phyloP scores from a whole-genome alignment of 139 green algal species.

The Mychonastes homosphaera region DNA sequence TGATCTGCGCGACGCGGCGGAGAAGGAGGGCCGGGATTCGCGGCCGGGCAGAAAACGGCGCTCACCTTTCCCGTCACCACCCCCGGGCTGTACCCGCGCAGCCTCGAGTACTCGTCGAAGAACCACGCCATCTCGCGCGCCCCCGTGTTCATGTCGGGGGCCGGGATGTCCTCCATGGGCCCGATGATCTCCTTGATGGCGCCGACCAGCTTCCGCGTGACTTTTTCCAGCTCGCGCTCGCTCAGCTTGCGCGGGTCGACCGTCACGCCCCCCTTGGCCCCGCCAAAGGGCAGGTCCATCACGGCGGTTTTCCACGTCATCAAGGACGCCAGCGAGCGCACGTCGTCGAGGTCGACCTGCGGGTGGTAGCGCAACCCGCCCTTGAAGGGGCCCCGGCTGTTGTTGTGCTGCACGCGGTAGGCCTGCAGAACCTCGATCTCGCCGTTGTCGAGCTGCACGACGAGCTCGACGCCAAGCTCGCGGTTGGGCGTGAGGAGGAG shows the following conservation, averaged over 20 bases:
- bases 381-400: slow-evolving; percentile 77
- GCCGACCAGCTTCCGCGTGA: slow-evolving; percentile 71
- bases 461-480: slow-evolving; percentile 71
- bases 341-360: slow-evolving; percentile 52
- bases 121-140: slow-evolving; percentile 54
- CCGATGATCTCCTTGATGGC: slow-evolving; percentile 65
- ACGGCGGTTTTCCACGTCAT: slow-evolving; percentile 63
- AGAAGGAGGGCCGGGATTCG: too few species aligned
- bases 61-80: slow-evolving; percentile 68
- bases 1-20: not conserved
- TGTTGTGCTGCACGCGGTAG: slow-evolving; percentile 84
- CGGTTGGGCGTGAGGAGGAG: slow-evolving; percentile 62
- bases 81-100: slow-evolving; percentile 60
- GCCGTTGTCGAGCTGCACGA: slow-evolving; percentile 59
- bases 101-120: slow-evolving; percentile 65
- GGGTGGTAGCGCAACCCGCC: slow-evolving; percentile 68
- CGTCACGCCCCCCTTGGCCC: slow-evolving; percentile 47
- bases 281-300: slow-evolving; percentile 81
- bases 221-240: slow-evolving; percentile 56
- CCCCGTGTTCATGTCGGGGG: slow-evolving; percentile 74
- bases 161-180: slow-evolving; percentile 66
- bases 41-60: not conserved
- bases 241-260: slow-evolving; percentile 30
- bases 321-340: slow-evolving; percentile 28
- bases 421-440: slow-evolving; percentile 55